Base-by-base conservation (phyloP, 2,329 filamentous ascomycete genomes). In the Pestalotiopsis sp. region DNA sequence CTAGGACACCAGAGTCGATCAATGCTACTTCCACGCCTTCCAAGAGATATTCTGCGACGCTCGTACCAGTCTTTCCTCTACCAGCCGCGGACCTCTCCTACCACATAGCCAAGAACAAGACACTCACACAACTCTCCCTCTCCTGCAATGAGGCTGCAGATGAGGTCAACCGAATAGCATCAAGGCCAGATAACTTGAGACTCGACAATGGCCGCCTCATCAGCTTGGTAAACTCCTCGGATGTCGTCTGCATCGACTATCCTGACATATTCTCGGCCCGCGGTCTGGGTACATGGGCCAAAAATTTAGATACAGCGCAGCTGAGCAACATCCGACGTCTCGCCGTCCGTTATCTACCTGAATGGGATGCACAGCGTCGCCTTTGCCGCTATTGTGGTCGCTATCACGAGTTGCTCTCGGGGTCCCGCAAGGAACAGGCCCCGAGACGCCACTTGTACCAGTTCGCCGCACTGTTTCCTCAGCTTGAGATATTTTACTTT, bases 401-500 rank as follows among this genome's bases (percentile, higher is more conserved):
- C 7, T 68, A 74, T 2, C 79, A 81, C 65, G 71, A 72, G 7
- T n/a, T 38, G 36, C 17, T 17, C 25, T 27, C 59, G 13, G 67
- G 70, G 3, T 65, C 71, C 11, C 74, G 75, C 23, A 73, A 70
- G 52, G 72, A 77, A 62, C 72, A 74, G 14, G 59, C 27, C 31
- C 79, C 78, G 38, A 83, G 83, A 0, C 73, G 75, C 4, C 83
- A 85, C 65, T 74, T 84, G 1, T 84, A 83, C 71, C 81, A 84
- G 63, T 83, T 85, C 39, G 74, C 83, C 6, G 78, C 81, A 2
- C 74, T 82, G 11, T 79, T 82, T 69, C 73, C 82, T 14, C 82
- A 80, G 14, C 74, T 85, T 5, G 79, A 84, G 67, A 75, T 79
- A 1, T 83, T 85, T 58, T 84, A 82, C 69, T 81, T 85, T 60